Conservation (phyloP, 2,329 filamentous ascomycete species). For the Cladophialophora immunda region DNA sequence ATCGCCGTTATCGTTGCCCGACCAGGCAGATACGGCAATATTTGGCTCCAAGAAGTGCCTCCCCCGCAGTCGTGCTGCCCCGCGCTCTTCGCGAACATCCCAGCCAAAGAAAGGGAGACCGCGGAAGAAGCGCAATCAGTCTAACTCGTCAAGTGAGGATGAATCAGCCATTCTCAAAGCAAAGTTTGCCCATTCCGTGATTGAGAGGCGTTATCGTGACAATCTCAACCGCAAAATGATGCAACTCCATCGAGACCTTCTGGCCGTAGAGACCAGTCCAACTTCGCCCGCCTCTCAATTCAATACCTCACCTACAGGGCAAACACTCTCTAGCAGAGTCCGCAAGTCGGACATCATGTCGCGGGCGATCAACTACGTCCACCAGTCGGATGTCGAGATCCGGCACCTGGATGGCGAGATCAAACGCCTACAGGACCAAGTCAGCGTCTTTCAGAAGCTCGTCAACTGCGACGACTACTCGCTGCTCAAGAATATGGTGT, state of each 20-base stretch:
- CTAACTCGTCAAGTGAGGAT: slow-evolving; percentile 12
- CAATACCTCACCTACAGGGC: background rate
- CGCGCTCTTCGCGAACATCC: background rate
- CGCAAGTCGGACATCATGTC: slow-evolving; percentile 36
- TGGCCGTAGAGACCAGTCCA: slow-evolving; percentile 20
- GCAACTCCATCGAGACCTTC: slow-evolving; percentile 30
- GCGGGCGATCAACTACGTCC: slow-evolving; percentile 35
- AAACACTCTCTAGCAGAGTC: slow-evolving; percentile 9
- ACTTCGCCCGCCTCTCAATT: background rate
- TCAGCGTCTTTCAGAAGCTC: slow-evolving; percentile 24
- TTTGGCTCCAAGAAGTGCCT: background rate
- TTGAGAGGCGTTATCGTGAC: slow-evolving; percentile 37
- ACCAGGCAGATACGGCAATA: background rate
- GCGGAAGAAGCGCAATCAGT: slow-evolving; percentile 5
- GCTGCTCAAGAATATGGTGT: slow-evolving; percentile 13
- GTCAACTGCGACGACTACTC: slow-evolving; percentile 28
- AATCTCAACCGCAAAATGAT: slow-evolving; percentile 37
- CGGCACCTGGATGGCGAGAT: slow-evolving; percentile 28
- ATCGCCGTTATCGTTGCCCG: slow-evolving; percentile 2
- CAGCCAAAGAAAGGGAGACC: slow-evolving; percentile 8
- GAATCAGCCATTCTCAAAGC: slow-evolving; percentile 19
- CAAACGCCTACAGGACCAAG: slow-evolving; percentile 24
- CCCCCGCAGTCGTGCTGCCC: background rate
- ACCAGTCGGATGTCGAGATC: slow-evolving; percentile 28
- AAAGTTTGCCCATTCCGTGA: slow-evolving; percentile 32